These are phyloP conservation scores for Chenopodium formosanum DNA, from an alignment of 148 eudicot species.

Conservation along the genomic window DNA sequence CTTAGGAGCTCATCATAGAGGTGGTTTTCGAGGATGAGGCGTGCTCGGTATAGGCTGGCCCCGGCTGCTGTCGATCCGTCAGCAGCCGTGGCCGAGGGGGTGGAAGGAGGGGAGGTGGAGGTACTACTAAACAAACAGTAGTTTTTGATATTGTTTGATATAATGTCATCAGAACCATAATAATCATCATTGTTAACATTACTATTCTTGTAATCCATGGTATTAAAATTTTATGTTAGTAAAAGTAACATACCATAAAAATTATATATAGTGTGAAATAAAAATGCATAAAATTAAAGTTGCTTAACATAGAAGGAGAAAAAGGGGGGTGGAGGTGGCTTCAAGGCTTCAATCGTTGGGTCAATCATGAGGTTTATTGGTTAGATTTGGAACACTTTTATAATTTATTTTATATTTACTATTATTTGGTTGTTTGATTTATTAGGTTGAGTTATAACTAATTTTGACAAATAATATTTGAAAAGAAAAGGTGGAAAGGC, in stretches of 20 bases:
- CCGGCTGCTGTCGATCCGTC: conserved; percentile 24
- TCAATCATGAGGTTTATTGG: conserved; percentile 22
- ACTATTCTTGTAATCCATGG: neutral
- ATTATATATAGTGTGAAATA: neutral
- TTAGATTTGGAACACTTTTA: conserved; percentile 13
- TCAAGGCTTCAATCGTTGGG: conserved; percentile 38
- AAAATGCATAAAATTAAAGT: conserved; percentile 11
- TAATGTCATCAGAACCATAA: neutral
- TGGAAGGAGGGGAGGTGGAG: conserved; percentile 37
- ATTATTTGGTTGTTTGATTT: neutral
- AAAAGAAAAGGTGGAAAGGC: conserved; percentile 11
- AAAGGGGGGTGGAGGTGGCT: conserved; percentile 29
- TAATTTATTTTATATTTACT: no score
- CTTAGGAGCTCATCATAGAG: conserved; percentile 55
- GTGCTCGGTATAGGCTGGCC: conserved; percentile 43
- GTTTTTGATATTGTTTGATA: neutral
- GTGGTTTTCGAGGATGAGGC: conserved; percentile 57
- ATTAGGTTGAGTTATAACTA: neutral
- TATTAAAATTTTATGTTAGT: neutral
- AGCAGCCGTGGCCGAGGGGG: conserved; percentile 32
- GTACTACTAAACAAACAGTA: conserved; percentile 17
- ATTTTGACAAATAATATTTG: neutral
- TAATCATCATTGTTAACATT: neutral
- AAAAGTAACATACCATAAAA: neutral
- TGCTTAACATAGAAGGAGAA: conserved; percentile 35